Evolutionary conservation across 495 filamentous ascomycete species (phyloP).

Genomic region (Annulohypoxylon nitens): DNA sequence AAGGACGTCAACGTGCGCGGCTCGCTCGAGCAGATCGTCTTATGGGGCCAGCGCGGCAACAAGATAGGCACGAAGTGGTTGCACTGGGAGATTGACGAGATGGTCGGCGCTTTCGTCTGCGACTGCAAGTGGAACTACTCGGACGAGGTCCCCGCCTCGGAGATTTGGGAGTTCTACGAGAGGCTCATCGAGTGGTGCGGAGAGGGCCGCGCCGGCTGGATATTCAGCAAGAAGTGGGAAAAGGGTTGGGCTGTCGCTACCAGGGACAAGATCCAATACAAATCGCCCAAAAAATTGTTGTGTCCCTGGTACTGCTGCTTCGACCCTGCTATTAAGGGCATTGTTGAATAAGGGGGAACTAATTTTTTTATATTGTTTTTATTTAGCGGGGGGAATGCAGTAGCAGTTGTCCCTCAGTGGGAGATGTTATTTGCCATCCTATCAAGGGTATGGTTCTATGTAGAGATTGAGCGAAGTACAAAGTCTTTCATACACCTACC

Average conservation of each 20-base stretch:
- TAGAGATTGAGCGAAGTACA: neutral
- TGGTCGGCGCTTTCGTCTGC: conserved; percentile 60
- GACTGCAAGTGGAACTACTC: conserved; percentile 52
- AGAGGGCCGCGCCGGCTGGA: conserved; percentile 28
- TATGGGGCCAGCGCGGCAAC: conserved; percentile 2
- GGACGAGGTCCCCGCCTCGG: conserved; percentile 17
- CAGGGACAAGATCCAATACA: neutral
- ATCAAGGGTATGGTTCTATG: neutral
- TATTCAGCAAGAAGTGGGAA: conserved; percentile 45
- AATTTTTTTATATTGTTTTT: neutral
- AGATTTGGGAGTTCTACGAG: conserved; percentile 38
- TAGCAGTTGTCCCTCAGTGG: neutral
- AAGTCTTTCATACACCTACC: neutral
- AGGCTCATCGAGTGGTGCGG: conserved; percentile 32
- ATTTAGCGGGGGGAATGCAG: neutral
- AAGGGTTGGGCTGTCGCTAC: conserved; percentile 34
- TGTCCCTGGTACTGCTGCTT: conserved; percentile 28
- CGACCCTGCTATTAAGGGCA: neutral
- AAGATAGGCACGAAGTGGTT: neutral
- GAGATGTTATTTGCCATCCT: neutral
- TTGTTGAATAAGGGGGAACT: neutral
- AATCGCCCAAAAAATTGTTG: neutral
- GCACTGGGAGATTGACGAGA: neutral
- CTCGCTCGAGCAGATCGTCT: neutral
- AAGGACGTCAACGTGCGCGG: neutral